phyloP scores from a whole-genome alignment of 345 rosid genomes.

The Eutrema yunnanense region DNA sequence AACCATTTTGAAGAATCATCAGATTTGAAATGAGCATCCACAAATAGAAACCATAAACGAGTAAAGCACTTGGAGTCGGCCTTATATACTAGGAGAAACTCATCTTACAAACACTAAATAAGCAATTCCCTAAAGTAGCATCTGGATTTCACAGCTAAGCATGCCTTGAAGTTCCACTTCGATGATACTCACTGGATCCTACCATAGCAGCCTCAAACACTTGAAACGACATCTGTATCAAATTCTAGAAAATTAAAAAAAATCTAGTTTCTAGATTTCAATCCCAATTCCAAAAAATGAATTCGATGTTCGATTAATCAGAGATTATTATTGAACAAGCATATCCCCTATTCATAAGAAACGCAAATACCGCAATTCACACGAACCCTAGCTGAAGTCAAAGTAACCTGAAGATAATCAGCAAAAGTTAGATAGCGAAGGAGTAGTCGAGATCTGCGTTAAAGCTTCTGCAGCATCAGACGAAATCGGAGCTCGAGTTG shows the following conservation, averaged over 20 bases:
- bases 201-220: background rate
- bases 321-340: slow-evolving; percentile 3
- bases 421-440: background rate
- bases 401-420: slow-evolving; percentile 3
- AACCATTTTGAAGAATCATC: background rate
- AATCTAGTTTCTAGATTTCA: slow-evolving; percentile 3
- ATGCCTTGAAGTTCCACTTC: background rate
- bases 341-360: background rate
- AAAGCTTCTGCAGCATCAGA: background rate
- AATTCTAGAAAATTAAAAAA: background rate
- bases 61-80: background rate
- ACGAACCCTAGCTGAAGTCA: slow-evolving; percentile 29
- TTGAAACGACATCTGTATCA: background rate
- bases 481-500: slow-evolving; percentile 19
- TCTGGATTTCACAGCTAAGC: background rate
- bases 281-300: background rate
- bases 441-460: slow-evolving; percentile 3
- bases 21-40: background rate
- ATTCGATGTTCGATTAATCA: background rate
- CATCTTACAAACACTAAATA: background rate
- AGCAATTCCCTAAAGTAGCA: background rate
- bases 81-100: background rate
- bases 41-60: background rate
- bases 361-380: slow-evolving; percentile 27
- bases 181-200: background rate